phyloP scores from a whole-genome alignment of 2,329 filamentous ascomycete species.

The Corinectria fuckeliana region DNA sequence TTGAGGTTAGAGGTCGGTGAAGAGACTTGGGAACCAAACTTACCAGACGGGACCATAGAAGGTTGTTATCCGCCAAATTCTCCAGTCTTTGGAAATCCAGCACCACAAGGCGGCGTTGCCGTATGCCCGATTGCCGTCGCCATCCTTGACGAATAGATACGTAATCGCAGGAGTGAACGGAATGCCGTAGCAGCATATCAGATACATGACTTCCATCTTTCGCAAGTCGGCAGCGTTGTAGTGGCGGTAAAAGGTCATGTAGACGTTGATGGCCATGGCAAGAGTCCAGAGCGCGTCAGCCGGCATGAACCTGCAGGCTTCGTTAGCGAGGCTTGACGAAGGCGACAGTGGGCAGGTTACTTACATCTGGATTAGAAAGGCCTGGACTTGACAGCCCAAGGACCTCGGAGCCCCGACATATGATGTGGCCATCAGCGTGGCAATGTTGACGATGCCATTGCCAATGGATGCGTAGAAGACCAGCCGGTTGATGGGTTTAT shows the following conservation, averaged over 20 bases:
- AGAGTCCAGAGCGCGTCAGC: slow-evolving; percentile 75
- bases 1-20: not conserved
- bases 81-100: slow-evolving; percentile 11
- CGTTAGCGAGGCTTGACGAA: not conserved
- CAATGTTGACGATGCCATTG: slow-evolving; percentile 75
- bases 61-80: slow-evolving; percentile 8
- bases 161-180: slow-evolving; percentile 6
- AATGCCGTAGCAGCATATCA: slow-evolving; percentile 10
- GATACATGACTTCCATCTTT: slow-evolving; percentile 29
- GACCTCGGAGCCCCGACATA: slow-evolving; percentile 55
- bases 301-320: slow-evolving; percentile 1
- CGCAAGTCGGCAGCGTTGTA: slow-evolving; percentile 68
- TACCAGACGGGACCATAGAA: slow-evolving; percentile 17
- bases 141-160: not conserved
- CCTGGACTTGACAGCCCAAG: slow-evolving; percentile 69
- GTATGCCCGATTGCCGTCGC: not conserved
- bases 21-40: not conserved
- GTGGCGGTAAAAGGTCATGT: slow-evolving; percentile 76
- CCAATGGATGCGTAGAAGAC: slow-evolving; percentile 82
- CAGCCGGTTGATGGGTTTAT: slow-evolving; percentile 80
- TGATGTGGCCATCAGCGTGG: slow-evolving; percentile 67
- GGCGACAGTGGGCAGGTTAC: slow-evolving; percentile 32
- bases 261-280: slow-evolving; percentile 81
- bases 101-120: slow-evolving; percentile 12
- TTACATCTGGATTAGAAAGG: slow-evolving; percentile 76